Conservation (phyloP, 306 rosid species). For the Lotus japonicus region DNA sequence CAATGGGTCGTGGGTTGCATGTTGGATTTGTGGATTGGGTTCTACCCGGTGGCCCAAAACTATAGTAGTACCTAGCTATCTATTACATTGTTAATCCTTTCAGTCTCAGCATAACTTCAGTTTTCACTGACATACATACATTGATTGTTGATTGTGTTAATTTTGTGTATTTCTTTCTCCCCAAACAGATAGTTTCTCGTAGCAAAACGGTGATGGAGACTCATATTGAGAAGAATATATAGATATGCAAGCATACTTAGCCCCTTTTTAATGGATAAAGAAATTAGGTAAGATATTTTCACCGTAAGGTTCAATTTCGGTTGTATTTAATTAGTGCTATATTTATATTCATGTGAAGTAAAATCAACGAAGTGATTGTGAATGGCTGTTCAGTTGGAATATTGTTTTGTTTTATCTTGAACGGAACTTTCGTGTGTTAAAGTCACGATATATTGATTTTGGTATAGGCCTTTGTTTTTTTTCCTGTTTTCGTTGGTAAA, state of each 20-base stretch:
- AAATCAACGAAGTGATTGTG: neutral
- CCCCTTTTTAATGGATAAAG: neutral
- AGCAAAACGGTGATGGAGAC: slow-evolving; percentile 17
- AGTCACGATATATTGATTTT: neutral
- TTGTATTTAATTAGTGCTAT: neutral
- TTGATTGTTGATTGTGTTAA: slow-evolving; percentile 5
- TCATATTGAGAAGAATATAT: neutral
- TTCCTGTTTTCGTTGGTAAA: no score
- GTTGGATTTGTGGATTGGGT: no score
- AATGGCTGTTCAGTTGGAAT: neutral
- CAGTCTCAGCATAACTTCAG: no score
- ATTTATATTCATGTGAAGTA: slow-evolving; percentile 15
- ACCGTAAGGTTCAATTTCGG: slow-evolving; percentile 14
- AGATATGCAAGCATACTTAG: slow-evolving; percentile 9
- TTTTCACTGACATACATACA: no score
- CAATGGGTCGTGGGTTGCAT: no score
- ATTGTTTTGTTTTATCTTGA: no score
- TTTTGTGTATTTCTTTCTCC: neutral
- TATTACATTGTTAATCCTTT: neutral
- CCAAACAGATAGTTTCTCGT: slow-evolving; percentile 20
- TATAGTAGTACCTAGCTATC: neutral
- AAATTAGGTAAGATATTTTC: neutral
- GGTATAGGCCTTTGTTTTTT: neutral
- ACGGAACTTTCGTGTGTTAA: neutral
- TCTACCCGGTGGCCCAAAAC: no score